These are phyloP conservation scores for Suillus brevipes DNA, from an alignment of 768 basidiomycete genomes.

Conservation along the genomic window DNA sequence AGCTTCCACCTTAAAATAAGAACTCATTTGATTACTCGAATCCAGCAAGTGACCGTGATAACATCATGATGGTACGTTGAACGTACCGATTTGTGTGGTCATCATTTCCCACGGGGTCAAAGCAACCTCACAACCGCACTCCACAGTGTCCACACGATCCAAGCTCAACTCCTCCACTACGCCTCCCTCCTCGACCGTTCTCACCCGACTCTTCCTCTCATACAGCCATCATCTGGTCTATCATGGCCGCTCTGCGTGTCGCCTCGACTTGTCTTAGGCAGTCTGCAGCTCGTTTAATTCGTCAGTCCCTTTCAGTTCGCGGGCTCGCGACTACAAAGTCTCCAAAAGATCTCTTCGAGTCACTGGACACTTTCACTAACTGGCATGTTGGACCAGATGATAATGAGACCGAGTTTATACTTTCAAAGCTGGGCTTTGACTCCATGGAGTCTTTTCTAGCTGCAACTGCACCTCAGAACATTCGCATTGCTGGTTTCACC, in stretches of 20 bases:
- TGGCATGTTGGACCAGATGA: conserved; percentile 93
- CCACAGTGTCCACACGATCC: too few species aligned
- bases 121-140: too few species aligned
- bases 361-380: conserved; percentile 86
- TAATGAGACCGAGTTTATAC: conserved; percentile 77
- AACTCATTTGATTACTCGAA: too few species aligned
- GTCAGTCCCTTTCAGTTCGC: conserved; percentile 26
- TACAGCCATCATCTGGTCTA: conserved; percentile 18
- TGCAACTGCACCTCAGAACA: conserved; percentile 78
- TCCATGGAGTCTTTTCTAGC: conserved; percentile 87
- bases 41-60: too few species aligned
- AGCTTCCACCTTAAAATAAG: too few species aligned
- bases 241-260: conserved; percentile 31
- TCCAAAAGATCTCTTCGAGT: conserved; percentile 68
- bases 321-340: conserved; percentile 63
- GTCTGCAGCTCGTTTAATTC: conserved; percentile 17
- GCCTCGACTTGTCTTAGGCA: conserved; percentile 25
- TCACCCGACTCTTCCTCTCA: conserved; percentile 16
- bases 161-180: too few species aligned
- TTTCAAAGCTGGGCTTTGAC: conserved; percentile 76
- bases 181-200: too few species aligned
- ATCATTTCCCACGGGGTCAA: too few species aligned
- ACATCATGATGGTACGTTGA: too few species aligned
- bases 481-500: conserved; percentile 63
- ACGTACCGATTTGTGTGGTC: too few species aligned